Evolutionary conservation across 768 basidiomycete genomes (phyloP).

Genomic region (Inosperma sp.): DNA sequence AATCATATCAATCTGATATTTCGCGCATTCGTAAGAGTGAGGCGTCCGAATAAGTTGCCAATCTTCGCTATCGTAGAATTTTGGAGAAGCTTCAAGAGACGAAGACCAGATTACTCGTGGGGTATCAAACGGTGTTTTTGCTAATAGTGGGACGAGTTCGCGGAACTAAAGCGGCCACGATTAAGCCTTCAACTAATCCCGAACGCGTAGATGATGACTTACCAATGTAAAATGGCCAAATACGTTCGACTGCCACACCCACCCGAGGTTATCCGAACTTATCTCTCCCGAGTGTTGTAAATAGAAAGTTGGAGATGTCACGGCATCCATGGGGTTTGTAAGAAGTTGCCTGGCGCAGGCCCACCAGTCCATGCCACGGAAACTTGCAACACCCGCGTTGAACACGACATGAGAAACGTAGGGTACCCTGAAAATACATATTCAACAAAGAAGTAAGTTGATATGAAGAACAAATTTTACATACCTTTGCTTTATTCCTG

Average conservation of each 20-base stretch:
- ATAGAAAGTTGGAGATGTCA: constrained; percentile 55
- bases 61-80: constrained; percentile 57
- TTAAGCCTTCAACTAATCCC: background rate
- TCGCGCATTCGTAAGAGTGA: constrained; percentile 65
- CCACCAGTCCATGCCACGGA: constrained; percentile 49
- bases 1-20: constrained; percentile 75
- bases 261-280: constrained; percentile 68
- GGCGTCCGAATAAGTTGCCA: constrained; percentile 63
- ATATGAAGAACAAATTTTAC: constrained; percentile 24
- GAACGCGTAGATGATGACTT: constrained; percentile 22
- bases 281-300: constrained; percentile 53
- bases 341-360: constrained; percentile 44
- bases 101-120: constrained; percentile 77
- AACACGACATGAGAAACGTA: constrained; percentile 78
- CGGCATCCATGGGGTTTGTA: constrained; percentile 37
- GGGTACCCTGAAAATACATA: constrained; percentile 49
- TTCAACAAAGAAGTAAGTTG: background rate
- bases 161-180: constrained; percentile 47
- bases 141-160: constrained; percentile 49
- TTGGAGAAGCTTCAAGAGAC: constrained; percentile 57
- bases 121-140: constrained; percentile 39
- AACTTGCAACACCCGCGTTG: constrained; percentile 72
- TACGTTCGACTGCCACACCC: constrained; percentile 81
- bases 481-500: constrained; percentile 50
- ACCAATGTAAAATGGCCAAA: constrained; percentile 80